Conservation (phyloP, 805 yeast species). For the Saturnispora dispora region DNA sequence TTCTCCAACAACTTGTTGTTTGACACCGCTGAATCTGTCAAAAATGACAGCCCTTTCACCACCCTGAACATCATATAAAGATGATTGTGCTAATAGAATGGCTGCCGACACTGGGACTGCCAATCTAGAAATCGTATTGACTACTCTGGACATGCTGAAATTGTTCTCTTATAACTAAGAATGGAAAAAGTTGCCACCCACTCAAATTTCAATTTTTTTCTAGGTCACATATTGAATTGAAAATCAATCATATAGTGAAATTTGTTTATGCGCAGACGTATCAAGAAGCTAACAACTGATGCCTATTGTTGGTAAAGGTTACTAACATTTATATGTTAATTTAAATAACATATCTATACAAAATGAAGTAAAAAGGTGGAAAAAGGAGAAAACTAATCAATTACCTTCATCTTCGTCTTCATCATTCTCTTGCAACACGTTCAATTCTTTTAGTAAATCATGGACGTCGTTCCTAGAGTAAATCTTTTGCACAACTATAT, state of each 20-base stretch:
- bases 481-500: conserved; percentile 55
- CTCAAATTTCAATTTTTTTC: not conserved
- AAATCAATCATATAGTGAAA: not conserved
- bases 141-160: conserved; percentile 31
- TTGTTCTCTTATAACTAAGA: not conserved
- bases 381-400: not conserved
- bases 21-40: conserved; percentile 85
- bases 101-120: conserved; percentile 69
- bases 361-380: not conserved
- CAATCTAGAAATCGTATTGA: conserved; percentile 35
- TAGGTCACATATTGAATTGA: not conserved
- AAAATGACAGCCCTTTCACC: conserved; percentile 94
- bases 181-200: not conserved
- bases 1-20: conserved; percentile 83
- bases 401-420: conserved; percentile 31
- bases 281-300: no score
- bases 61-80: conserved; percentile 92
- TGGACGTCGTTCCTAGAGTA: conserved; percentile 79
- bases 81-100: conserved; percentile 63
- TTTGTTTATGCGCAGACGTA: not conserved
- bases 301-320: not conserved
- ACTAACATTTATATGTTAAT: not conserved
- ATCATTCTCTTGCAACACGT: conserved; percentile 41
- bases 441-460: conserved; percentile 58
- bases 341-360: not conserved